Conservation (phyloP, 1,284 basidiomycete genomes). For the Leccinum pallidistipes region DNA sequence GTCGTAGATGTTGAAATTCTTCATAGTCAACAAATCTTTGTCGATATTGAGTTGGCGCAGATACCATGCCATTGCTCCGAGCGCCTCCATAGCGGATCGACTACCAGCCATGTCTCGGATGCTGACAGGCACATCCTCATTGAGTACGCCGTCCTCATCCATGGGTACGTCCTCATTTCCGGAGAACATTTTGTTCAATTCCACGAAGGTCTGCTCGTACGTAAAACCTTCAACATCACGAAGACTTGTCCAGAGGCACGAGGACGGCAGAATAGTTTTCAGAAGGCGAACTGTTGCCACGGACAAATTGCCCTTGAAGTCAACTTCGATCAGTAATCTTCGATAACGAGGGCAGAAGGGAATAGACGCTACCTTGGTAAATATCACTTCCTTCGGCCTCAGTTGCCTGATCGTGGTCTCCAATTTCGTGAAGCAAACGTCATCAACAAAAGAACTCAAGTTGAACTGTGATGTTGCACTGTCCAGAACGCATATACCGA, state of each 20-base stretch:
- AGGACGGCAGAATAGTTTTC: constrained; percentile 74
- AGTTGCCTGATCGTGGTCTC: constrained; percentile 95
- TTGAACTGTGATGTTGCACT: constrained; percentile 97
- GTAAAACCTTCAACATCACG: constrained; percentile 80
- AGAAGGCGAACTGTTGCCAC: constrained; percentile 80
- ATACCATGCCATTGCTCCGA: constrained; percentile 93
- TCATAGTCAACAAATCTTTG: constrained; percentile 89
- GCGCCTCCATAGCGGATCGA: constrained; percentile 72
- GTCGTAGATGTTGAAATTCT: constrained; percentile 89
- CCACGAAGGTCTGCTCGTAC: constrained; percentile 69
- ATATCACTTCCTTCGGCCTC: constrained; percentile 90
- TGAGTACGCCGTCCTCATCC: constrained; percentile 45
- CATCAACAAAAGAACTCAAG: constrained; percentile 88
- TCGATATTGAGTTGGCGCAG: constrained; percentile 91
- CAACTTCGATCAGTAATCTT: constrained; percentile 5
- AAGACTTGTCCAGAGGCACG: constrained; percentile 87
- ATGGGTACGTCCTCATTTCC: constrained; percentile 45
- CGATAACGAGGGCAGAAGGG: constrained; percentile 39
- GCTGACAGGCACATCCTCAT: constrained; percentile 63
- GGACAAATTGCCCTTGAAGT: constrained; percentile 73
- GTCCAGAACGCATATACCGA: constrained; percentile 94
- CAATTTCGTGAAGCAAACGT: constrained; percentile 87
- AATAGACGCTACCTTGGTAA: constrained; percentile 70
- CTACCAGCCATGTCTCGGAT: constrained; percentile 73
- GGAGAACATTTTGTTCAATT: constrained; percentile 72